These are phyloP conservation scores for Plasmopara halstedii DNA, from an alignment of 352 stramenopile species.

Conservation along the genomic window DNA sequence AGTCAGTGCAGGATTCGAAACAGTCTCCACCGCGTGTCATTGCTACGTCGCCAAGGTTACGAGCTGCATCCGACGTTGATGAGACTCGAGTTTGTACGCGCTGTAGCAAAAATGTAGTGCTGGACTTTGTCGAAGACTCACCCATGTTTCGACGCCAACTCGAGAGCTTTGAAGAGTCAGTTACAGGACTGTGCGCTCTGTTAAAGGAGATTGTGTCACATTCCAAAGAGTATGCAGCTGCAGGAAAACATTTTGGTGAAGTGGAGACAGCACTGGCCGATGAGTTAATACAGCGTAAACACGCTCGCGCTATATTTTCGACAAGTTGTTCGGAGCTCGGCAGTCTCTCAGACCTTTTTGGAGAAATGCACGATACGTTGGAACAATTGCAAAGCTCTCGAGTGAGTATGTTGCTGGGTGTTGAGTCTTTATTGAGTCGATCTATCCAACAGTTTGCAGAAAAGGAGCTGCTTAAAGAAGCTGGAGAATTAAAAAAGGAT, in stretches of 20 bases:
- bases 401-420: slow-evolving; percentile 74
- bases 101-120: slow-evolving; percentile 65
- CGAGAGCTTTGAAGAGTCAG: slow-evolving; percentile 72
- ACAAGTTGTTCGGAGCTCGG: slow-evolving; percentile 64
- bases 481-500: slow-evolving; percentile 58
- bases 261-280: slow-evolving; percentile 63
- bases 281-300: slow-evolving; percentile 69
- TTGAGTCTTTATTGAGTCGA: slow-evolving; percentile 67
- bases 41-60: slow-evolving; percentile 7
- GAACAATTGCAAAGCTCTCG: slow-evolving; percentile 75
- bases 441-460: slow-evolving; percentile 61
- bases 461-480: slow-evolving; percentile 64
- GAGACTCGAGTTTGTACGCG: slow-evolving; percentile 17
- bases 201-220: slow-evolving; percentile 62
- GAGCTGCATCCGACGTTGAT: slow-evolving; percentile 5
- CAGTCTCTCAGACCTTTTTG: slow-evolving; percentile 72
- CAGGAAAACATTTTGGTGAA: slow-evolving; percentile 56
- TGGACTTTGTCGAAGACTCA: slow-evolving; percentile 83
- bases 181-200: slow-evolving; percentile 50
- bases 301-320: slow-evolving; percentile 80
- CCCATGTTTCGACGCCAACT: slow-evolving; percentile 79
- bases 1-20: slow-evolving; percentile 5
- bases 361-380: slow-evolving; percentile 76
- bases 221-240: slow-evolving; percentile 70
- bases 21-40: slow-evolving; percentile 2